Percentiles rank a stretch among this genome's conserved stretches.
phyloP scores from a whole-genome alignment of 208 protist species.

The Vickermania ingenoplastis region DNA sequence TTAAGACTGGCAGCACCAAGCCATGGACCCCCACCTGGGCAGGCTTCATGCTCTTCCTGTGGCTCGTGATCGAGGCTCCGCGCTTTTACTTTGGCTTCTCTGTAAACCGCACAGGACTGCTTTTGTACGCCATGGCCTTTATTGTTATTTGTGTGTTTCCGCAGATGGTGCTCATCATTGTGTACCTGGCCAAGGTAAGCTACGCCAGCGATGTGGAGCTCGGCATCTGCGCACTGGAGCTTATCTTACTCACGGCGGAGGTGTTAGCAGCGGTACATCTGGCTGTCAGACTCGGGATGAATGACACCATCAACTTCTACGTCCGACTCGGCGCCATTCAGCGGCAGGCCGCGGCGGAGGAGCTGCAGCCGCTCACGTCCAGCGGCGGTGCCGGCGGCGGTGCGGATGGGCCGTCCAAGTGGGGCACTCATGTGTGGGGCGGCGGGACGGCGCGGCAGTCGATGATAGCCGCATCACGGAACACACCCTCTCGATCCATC shows the following conservation, averaged over 20 bases:
- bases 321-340: conserved; percentile 21
- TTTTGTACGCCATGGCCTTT: conserved; percentile 44
- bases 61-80: conserved; percentile 27
- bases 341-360: neutral
- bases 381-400: neutral
- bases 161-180: conserved; percentile 38
- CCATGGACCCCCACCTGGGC: conserved; percentile 20
- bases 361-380: neutral
- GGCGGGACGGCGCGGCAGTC: too few species aligned
- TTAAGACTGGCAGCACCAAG: conserved; percentile 15
- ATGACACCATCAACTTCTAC: conserved; percentile 73
- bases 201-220: conserved; percentile 49
- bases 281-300: conserved; percentile 26
- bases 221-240: conserved; percentile 40
- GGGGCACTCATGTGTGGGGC: neutral
- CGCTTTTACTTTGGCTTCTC: conserved; percentile 40
- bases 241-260: conserved; percentile 43
- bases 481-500: too few species aligned
- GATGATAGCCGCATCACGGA: too few species aligned
- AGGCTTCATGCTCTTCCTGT: conserved; percentile 39
- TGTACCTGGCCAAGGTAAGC: conserved; percentile 27
- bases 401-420: neutral
- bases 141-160: conserved; percentile 31
- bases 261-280: conserved; percentile 18
- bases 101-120: conserved; percentile 28